Evolutionary conservation across 2,329 filamentous ascomycete genomes (phyloP).

Genomic region (Colletotrichum orchidophilum): DNA sequence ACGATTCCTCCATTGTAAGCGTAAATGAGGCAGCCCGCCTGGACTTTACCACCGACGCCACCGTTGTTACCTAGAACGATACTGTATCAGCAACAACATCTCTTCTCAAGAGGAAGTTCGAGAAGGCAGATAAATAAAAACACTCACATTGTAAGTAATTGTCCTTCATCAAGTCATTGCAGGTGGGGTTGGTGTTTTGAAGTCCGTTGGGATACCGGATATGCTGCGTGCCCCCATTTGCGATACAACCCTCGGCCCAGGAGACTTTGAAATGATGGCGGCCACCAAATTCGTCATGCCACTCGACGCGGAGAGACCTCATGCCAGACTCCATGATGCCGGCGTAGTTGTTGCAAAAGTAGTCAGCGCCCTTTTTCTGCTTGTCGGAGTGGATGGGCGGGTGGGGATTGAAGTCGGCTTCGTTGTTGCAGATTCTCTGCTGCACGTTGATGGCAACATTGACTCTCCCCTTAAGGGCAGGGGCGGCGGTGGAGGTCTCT

Average conservation of each 20-base stretch:
- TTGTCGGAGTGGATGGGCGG: not conserved
- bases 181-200: not conserved
- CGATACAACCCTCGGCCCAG: not conserved
- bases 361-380: not conserved
- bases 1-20: constrained; percentile 2
- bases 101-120: not conserved
- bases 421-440: not conserved
- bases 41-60: not conserved
- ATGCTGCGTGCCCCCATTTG: not conserved
- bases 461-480: not conserved
- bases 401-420: not conserved
- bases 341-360: not conserved
- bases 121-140: not conserved
- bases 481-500: not conserved
- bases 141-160: not conserved
- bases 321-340: not conserved
- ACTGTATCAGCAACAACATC: not conserved
- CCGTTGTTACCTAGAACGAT: not conserved
- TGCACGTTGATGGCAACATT: not conserved
- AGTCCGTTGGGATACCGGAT: not conserved
- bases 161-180: not conserved
- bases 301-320: not conserved
- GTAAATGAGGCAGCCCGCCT: not conserved
- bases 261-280: not conserved
- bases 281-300: not conserved